Evolutionary conservation across 768 basidiomycete genomes (phyloP).

Genomic region (Pholiota conissans): DNA sequence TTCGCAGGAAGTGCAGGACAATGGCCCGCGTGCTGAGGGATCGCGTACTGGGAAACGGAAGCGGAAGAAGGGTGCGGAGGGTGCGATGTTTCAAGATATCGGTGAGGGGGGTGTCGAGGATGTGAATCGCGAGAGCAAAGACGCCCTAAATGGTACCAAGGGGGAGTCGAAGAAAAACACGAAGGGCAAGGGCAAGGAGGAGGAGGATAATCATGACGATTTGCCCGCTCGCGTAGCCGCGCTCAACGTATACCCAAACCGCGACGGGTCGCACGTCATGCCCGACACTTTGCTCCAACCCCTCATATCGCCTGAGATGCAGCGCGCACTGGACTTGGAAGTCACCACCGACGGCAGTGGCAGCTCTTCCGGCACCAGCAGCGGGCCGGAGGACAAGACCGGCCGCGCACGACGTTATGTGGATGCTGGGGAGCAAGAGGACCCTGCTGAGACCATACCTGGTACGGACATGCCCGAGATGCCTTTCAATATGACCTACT

Average conservation of each 20-base stretch:
- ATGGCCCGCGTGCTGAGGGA: background rate
- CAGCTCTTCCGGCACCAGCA: background rate
- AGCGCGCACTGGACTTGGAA: conserved; percentile 36
- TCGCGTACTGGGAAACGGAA: background rate
- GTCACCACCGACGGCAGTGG: background rate
- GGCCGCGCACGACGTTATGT: background rate
- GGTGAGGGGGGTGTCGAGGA: no score
- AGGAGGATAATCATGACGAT: background rate
- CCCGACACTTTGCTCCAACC: conserved; percentile 21
- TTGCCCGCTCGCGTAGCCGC: background rate
- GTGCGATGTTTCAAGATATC: no score
- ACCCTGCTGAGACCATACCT: background rate
- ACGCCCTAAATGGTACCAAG: background rate
- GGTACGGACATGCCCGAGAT: conserved; percentile 7
- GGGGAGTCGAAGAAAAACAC: no score
- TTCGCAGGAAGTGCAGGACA: background rate
- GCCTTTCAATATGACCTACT: conserved; percentile 45
- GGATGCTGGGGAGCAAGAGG: background rate
- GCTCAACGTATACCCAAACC: background rate
- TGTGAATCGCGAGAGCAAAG: no score
- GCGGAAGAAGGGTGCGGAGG: background rate
- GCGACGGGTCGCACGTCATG: conserved; percentile 13
- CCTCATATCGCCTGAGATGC: conserved; percentile 39
- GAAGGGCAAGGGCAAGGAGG: background rate
- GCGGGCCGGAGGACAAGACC: background rate